A percentile compares a stretch with the other conserved stretches of the same genome.
Conservation (phyloP, 495 filamentous ascomycete genomes). For the Hyaloscypha finlandica region DNA sequence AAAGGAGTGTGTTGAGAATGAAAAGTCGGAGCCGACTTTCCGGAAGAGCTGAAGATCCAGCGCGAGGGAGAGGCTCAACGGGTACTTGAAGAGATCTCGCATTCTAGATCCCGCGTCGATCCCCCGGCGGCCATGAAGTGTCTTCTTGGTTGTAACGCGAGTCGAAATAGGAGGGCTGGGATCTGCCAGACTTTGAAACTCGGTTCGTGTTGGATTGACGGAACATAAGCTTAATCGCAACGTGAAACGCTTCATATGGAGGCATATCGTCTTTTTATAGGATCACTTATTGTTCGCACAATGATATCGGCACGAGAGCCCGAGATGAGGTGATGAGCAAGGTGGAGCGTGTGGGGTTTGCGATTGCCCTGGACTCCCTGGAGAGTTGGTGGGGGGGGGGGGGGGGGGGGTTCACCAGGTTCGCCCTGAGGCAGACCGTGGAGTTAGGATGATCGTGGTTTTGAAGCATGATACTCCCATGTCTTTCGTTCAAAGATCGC, state of each 20-base stretch:
- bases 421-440: not conserved
- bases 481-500: not conserved
- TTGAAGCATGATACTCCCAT: not conserved
- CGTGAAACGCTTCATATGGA: not conserved
- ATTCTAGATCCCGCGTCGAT: not conserved
- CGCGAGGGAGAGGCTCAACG: constrained; percentile 5
- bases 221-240: not conserved
- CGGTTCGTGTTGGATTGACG: not conserved
- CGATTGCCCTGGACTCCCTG: not conserved
- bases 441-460: not conserved
- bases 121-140: not conserved
- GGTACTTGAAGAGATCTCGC: constrained; percentile 5
- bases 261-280: not conserved
- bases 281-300: not conserved
- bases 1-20: not conserved
- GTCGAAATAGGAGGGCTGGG: constrained; percentile 1
- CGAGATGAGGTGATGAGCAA: not conserved
- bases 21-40: constrained; percentile 14
- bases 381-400: no score
- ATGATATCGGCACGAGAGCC: not conserved
- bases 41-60: constrained; percentile 14
- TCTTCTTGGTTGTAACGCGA: not conserved
- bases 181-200: not conserved
- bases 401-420: no score
- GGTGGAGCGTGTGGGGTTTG: not conserved